Evolutionary conservation across 768 basidiomycete genomes (phyloP), one percentile per base, ranked within the genome.

Genomic region (Artomyces pyxidatus): DNA sequence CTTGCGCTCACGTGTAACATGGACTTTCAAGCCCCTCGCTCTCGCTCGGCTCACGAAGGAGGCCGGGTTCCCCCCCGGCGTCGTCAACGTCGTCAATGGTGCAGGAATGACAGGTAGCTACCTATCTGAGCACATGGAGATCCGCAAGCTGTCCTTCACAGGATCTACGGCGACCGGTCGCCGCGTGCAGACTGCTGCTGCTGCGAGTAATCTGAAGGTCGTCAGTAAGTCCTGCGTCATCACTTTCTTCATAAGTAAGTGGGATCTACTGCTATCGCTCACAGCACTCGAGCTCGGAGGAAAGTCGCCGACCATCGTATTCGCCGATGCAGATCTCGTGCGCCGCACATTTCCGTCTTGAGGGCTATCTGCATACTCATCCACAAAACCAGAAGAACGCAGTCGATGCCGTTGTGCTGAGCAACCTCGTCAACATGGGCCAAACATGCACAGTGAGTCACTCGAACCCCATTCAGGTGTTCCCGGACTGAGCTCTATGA

Each of bases 391-490:
- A n/a, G 16, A 16, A 23, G 11, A n/a, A 28, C 14, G 27, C 27
- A 14, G 23, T 6, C 7, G 42, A 43, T 11, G 22, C 42, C 7
- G 23, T 43, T 9, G 27, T 28, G 26, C 3, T 25, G 39, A 40
- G 42, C 22, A 43, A 28, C 42, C 22, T 25, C 6, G 42, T 25
- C 9, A 22, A 23, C 19, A 14, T 19, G 42, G 42, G 42, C 8
- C 85, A 87, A 63, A 70, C 72, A 8, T 88, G 86, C 66, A 75
- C 74, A 53, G 85, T 40, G 19, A 11, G 39, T 23, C n/a, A 14
- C 19, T 35, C n/a, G 10, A 9, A 35, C 32, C 32, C n/a, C 32
- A 35, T 35, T 35, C 32, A 35, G 9, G n/a, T n/a, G n/a, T n/a
- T n/a, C n/a, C n/a, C n/a, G n/a, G n/a, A n/a, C n/a, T n/a, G n/a